These are phyloP conservation scores for Beauveria scarabaeidicola DNA, from an alignment of 2,329 filamentous ascomycete genomes.

Conservation along the genomic window DNA sequence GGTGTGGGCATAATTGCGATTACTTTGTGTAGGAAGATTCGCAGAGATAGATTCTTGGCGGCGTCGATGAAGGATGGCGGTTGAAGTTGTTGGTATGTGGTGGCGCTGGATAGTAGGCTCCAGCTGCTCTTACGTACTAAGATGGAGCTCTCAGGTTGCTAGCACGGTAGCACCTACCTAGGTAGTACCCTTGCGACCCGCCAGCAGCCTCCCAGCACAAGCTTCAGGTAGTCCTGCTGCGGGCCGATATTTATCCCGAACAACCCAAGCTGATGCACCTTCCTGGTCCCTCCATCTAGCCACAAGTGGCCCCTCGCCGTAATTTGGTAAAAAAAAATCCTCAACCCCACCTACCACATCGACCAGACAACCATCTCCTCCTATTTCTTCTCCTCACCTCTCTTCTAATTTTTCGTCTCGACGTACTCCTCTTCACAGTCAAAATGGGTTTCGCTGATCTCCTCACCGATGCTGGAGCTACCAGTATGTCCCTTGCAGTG, in stretches of 20 bases:
- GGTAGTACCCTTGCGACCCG: not conserved
- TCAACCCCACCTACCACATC: conserved; percentile 32
- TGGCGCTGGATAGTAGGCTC: not conserved
- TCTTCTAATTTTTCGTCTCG: conserved; percentile 17
- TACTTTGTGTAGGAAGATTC: not conserved
- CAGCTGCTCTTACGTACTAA: conserved; percentile 9
- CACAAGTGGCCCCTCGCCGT: conserved; percentile 17
- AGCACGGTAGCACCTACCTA: not conserved
- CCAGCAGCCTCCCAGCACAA: not conserved
- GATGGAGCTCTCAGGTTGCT: not conserved
- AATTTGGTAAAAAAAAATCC: conserved; percentile 30
- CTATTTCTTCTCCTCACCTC: conserved; percentile 23
- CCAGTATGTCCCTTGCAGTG: conserved; percentile 27
- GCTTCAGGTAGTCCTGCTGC: not conserved
- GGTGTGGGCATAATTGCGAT: conserved; percentile 61
- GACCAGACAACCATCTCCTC: conserved; percentile 26
- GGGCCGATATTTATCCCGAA: conserved; percentile 16
- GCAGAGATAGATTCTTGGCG: not conserved
- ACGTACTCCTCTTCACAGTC: conserved; percentile 22
- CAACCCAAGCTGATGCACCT: conserved; percentile 1
- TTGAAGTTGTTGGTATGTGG: not conserved
- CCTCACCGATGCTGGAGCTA: conserved; percentile 54
- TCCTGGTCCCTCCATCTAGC: conserved; percentile 10
- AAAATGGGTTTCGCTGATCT: conserved; percentile 66
- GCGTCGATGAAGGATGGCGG: not conserved